phyloP scores from a whole-genome alignment of 2,329 filamentous ascomycete species.

The Aureobasidium sp. region DNA sequence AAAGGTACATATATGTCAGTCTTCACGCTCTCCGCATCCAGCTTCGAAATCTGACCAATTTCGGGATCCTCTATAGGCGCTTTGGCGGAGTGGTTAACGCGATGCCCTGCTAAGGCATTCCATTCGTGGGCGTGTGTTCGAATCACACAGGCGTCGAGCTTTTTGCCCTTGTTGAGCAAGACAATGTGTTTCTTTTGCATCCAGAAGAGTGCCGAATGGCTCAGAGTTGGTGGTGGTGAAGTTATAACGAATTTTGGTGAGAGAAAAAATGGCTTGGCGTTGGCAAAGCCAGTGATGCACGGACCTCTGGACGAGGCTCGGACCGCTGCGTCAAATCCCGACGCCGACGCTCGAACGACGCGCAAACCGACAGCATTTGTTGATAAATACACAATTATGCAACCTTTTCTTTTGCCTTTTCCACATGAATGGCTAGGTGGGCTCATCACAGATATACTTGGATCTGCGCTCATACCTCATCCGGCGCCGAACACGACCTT shows the following conservation, averaged over 20 bases:
- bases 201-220: too few species aligned
- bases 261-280: not conserved
- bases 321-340: not conserved
- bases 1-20: not conserved
- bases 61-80: not conserved
- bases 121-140: slow-evolving; percentile 9
- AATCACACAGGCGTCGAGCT: slow-evolving; percentile 10
- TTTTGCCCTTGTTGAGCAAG: not conserved
- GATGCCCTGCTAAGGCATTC: slow-evolving; percentile 14
- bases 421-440: not conserved
- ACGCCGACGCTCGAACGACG: not conserved
- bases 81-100: slow-evolving; percentile 15
- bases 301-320: not conserved
- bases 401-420: not conserved
- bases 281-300: not conserved
- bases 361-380: not conserved
- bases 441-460: not conserved
- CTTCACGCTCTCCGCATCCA: not conserved
- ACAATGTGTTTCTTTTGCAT: not conserved
- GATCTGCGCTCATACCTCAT: not conserved
- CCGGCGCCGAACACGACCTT: not conserved
- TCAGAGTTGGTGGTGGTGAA: not conserved
- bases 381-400: too few species aligned
- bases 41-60: not conserved
- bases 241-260: not conserved